phyloP scores from a whole-genome alignment of 148 eudicot genomes.

The Vaccinium corymbosum region DNA sequence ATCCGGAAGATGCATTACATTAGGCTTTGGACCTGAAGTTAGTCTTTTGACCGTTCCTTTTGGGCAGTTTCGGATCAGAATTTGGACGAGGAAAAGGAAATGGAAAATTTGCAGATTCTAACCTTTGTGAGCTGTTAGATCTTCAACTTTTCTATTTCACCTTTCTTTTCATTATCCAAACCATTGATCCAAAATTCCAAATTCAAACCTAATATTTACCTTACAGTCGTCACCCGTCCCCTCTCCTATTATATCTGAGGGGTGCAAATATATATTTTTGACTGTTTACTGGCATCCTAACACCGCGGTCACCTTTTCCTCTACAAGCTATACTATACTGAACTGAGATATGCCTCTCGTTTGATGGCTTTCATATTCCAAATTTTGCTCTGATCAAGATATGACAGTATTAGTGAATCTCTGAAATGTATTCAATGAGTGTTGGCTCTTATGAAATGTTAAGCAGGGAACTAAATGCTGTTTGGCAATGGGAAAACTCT shows the following conservation, averaged over 20 bases:
- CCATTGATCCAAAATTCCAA: neutral
- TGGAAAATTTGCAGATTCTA: neutral
- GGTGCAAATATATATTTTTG: neutral
- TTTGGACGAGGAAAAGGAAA: neutral
- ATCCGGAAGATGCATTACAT: constrained; percentile 40
- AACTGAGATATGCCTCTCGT: neutral
- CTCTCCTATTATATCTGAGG: neutral
- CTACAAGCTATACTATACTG: neutral
- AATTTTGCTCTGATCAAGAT: neutral
- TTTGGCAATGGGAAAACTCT: neutral
- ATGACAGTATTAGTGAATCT: neutral
- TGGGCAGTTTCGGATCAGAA: neutral
- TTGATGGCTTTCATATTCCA: neutral
- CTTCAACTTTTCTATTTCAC: neutral
- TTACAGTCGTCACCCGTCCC: constrained; percentile 2
- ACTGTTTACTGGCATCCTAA: neutral
- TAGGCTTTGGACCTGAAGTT: constrained; percentile 17
- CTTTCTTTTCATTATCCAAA: neutral
- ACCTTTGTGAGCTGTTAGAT: neutral
- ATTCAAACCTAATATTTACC: neutral
- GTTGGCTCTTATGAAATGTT: neutral
- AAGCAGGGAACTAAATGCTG: neutral
- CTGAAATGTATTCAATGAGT: neutral
- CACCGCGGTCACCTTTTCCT: neutral
- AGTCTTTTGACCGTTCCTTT: neutral